A percentile compares a stretch with the other conserved stretches of the same genome.
Evolutionary conservation across 371 early-diverging fungal genomes (phyloP).

Genomic region (Globomyces sp.): DNA sequence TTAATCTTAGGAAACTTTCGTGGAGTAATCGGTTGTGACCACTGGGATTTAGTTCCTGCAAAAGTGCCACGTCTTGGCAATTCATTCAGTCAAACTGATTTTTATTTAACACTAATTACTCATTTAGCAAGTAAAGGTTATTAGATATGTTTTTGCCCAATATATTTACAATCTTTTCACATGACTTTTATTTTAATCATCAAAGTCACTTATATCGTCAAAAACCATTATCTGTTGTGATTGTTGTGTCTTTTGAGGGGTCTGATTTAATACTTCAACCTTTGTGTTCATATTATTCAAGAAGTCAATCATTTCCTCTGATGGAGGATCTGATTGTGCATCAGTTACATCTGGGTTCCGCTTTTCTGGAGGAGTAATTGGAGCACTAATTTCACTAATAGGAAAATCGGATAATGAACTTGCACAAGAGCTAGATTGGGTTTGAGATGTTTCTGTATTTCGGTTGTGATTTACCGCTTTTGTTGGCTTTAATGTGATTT

Average conservation of each 20-base stretch:
- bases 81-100: conserved; percentile 70
- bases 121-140: conserved; percentile 48
- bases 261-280: neutral
- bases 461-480: too few species aligned
- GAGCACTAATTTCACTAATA: conserved; percentile 8
- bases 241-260: neutral
- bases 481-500: too few species aligned
- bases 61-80: conserved; percentile 20
- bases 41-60: conserved; percentile 74
- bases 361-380: neutral
- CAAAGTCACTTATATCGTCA: conserved; percentile 25
- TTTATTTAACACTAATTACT: conserved; percentile 75
- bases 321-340: neutral
- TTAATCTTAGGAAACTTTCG: conserved; percentile 48
- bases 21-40: conserved; percentile 75
- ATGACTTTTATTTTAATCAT: conserved; percentile 17
- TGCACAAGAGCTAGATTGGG: neutral
- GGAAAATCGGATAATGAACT: conserved; percentile 1
- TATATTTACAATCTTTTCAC: conserved; percentile 4
- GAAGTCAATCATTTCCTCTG: conserved; percentile 14
- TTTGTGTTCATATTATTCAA: conserved; percentile 7
- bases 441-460: too few species aligned
- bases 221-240: conserved; percentile 12
- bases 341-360: neutral
- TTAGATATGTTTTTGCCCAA: conserved; percentile 20